Base-by-base conservation (phyloP, 2,329 filamentous ascomycete genomes). In the Aspergillus sclerotialis region DNA sequence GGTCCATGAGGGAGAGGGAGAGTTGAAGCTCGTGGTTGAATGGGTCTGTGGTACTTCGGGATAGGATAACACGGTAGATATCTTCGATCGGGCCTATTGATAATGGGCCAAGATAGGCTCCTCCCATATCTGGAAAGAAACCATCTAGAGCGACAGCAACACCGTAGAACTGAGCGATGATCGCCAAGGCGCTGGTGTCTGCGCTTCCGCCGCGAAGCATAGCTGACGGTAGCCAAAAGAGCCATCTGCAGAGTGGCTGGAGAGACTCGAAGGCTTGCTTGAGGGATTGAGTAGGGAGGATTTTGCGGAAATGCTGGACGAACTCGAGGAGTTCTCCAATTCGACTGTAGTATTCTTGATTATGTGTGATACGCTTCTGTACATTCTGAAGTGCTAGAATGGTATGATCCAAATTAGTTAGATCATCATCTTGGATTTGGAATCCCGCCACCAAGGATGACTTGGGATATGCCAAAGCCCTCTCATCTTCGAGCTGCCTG, bases 171-270 rank as follows among this genome's bases (percentile, higher is more conserved):
- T 96, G 85, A 8, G 88, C 84, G 35, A 96, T 80, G 42, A 93
- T 80, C 33, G 94, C 72, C 46, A 95, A 72, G 1, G 87, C 82
- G 39, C 78, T 84, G 15, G 84, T 75, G 45, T 90, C 87, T 23
- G 78, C 77, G 32, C 82, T 78, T 30, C 81, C 83, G 44, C 80
- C 78, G 56, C 90, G 82, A 16, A 95, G 73, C 49, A 89, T 82
- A 46, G 80, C 79, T 21, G 94, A 80, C 1, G 92, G 92, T 36
- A 94, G 78, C 88, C 90, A 96, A 64, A 96, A 94, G 11, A 96
- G 76, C 88, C 90, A 95, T 48, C 85, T 84, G 36, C 89, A 77
- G 39, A 98, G 74, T 7, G 86, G 82, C 44, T 93, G 89, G 8
- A 96, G 76, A 44, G 89, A 84, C 52, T 88, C 83, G 56, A 95